Percentiles rank a stretch among this genome's conserved stretches.
Conservation (phyloP, 2,329 filamentous ascomycete genomes). For the Fonsecaea monophora region DNA sequence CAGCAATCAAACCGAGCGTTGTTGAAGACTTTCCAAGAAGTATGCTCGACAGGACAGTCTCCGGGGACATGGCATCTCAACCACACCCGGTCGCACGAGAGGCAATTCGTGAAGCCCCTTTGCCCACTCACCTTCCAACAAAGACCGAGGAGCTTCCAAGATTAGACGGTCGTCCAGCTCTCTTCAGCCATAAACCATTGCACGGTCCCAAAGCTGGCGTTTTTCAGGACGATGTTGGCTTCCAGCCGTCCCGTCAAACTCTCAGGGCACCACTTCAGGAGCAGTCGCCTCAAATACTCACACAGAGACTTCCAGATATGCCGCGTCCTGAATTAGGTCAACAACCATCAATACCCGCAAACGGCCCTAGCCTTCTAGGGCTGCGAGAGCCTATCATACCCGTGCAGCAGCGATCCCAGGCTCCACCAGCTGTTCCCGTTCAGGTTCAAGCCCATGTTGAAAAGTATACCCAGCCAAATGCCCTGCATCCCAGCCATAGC, state of each 20-base stretch:
- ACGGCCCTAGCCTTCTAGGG: conserved; percentile 23
- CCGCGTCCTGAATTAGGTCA: conserved; percentile 24
- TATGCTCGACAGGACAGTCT: conserved; percentile 29
- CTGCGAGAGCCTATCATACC: conserved; percentile 27
- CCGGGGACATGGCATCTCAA: conserved; percentile 35
- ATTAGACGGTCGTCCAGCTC: conserved; percentile 43
- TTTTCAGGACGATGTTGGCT: conserved; percentile 51
- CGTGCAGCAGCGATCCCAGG: conserved; percentile 25
- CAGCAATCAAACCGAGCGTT: conserved; percentile 44
- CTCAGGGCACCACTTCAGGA: conserved; percentile 47
- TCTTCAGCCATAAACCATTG: conserved; percentile 43
- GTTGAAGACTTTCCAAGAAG: conserved; percentile 39
- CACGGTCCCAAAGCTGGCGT: conserved; percentile 54
- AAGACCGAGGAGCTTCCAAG: conserved; percentile 46
- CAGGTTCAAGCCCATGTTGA: conserved; percentile 29
- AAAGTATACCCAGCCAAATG: conserved; percentile 26
- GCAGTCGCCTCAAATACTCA: conserved; percentile 37
- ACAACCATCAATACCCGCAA: conserved; percentile 16
- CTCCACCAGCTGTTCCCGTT: conserved; percentile 18
- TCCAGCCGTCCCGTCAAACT: conserved; percentile 41
- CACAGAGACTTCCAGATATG: conserved; percentile 31
- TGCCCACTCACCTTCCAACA: conserved; percentile 18
- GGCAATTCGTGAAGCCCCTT: conserved; percentile 22
- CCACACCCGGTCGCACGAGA: conserved; percentile 26
- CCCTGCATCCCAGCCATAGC: conserved; percentile 34